Base-by-base conservation (phyloP, 2,329 filamentous ascomycete species). In the Alternaria arbusti region DNA sequence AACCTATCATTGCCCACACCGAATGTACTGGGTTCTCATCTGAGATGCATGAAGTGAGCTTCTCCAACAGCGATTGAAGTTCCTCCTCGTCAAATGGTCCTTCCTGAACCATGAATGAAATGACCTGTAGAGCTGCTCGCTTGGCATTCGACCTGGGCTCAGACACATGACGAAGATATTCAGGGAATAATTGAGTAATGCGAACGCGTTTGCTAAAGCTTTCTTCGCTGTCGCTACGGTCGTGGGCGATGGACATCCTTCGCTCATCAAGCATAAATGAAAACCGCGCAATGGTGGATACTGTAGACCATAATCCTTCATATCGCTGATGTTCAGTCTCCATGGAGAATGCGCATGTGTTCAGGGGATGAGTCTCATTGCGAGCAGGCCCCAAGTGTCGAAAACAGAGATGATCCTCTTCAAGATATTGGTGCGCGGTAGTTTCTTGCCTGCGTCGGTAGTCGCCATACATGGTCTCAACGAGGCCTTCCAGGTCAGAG, bases 1-100 rank as follows among this genome's bases (percentile, higher is more conserved):
- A 88, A n/a, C 90, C 90, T 56, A 97, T 79, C 83, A 97, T 88
- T 17, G 93, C 90, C 96, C 96, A 99, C 0, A 90, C 92, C 8
- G 90, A 87, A 44, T 78, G 75, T 22, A 69, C 73, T 6, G 74
- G 59, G 68, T 91, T 89, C 71, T 97, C 94, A 73, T 96, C 91
- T 10, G 87, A 85, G 46, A 91, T 87, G 57, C 86, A 84, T 11
- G 82, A 78, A 15, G 85, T 81, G 15, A 96, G 80, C 46, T 86
- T 85, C 9, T 85, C 83, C 3, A 96, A 74, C 5, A 90, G 76
- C 1, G 85, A 83, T 6, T 81, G 78, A 25, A 90, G 80, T 11
- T 88, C 86, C 30, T 89, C 85, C 30, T 80, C 69, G 4, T 83
- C 78, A 1, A 83, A 61, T 3, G 67, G 63, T 11, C 69, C 71